phyloP scores from a whole-genome alignment of 1,284 basidiomycete species.

The Marasmius tenuissimus region DNA sequence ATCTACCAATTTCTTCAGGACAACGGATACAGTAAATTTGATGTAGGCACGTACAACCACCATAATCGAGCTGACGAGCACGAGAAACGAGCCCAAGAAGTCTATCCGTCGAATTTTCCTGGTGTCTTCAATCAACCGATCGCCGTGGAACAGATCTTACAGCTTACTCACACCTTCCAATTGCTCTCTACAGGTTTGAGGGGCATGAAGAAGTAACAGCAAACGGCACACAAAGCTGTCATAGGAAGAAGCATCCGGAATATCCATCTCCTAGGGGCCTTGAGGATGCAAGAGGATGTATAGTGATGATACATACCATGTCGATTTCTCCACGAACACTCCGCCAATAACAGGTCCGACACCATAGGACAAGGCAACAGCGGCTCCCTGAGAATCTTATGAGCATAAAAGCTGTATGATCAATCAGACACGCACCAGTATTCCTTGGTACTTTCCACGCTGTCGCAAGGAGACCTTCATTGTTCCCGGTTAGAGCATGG shows the following conservation, averaged over 20 bases:
- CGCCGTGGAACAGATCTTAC: background rate
- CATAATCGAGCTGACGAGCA: slow-evolving; percentile 15
- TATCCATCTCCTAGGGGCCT: slow-evolving; percentile 19
- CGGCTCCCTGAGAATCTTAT: slow-evolving; percentile 11
- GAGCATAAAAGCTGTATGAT: background rate
- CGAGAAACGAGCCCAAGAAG: slow-evolving; percentile 16
- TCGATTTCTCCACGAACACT: slow-evolving; percentile 16
- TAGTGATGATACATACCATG: slow-evolving; percentile 12
- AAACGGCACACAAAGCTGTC: slow-evolving; percentile 13
- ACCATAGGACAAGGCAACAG: slow-evolving; percentile 21
- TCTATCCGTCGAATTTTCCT: slow-evolving; percentile 19
- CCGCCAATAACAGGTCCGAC: slow-evolving; percentile 21
- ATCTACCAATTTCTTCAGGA: slow-evolving; percentile 9
- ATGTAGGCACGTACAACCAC: slow-evolving; percentile 12
- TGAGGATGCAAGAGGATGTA: background rate
- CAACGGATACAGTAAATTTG: background rate
- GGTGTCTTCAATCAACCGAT: background rate
- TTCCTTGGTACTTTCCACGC: slow-evolving; percentile 13
- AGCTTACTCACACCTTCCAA: slow-evolving; percentile 15
- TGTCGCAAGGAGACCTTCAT: slow-evolving; percentile 19
- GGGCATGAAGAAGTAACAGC: slow-evolving; percentile 22
- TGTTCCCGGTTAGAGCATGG: slow-evolving; percentile 7
- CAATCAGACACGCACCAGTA: background rate
- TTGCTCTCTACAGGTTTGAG: slow-evolving; percentile 17
- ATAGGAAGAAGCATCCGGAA: slow-evolving; percentile 17